Evolutionary conservation across 495 filamentous ascomycete species (phyloP), one percentile per base, ranked within the genome.

Genomic region (Lasiosphaeriaceae sp.): DNA sequence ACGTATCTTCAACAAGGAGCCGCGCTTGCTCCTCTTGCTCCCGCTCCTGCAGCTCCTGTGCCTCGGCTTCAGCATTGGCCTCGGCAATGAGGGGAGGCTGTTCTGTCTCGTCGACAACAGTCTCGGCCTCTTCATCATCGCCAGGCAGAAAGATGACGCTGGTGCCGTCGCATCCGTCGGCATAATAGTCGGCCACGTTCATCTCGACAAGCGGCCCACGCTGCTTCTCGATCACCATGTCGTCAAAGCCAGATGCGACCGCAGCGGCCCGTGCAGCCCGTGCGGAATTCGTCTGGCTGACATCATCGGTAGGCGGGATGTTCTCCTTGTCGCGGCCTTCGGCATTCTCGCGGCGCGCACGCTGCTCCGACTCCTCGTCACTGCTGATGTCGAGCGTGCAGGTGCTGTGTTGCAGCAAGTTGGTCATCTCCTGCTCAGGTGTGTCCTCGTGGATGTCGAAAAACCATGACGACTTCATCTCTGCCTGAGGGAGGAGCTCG

Each of bases 371-470:
- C 64, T 84, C 80, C 65, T 86, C 83, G 53, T 86, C 84, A 37
- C 86, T 86, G 46, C 78, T 84, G 70, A 98, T 92, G 65, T 97
- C 93, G 0, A 98, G 82, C 0, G 86, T 86, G 63, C 85, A 83
- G 20, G 94, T 90, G 29, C 86, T 88, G 73, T 97, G 93, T 66
- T 96, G 87, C 77, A 97, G 89, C 3, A 96, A 74, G 66, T 95
- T 97, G 52, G 90, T 87, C 71, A 90, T 87, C 63, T 92, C 85
- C 61, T 98, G 90, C 61, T 95, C 88, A 29, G 83, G 82, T 0
- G 89, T 89, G 71, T 98, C 94, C 67, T 96, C 92, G 65, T 98
- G 86, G 70, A 98, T 97, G 43, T 91, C 86, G 69, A 97, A 97
- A 74, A 87, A 86, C 93, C 93, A 97, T 16, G 81, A 81, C 21